phyloP scores from a whole-genome alignment of 2,329 filamentous ascomycete species.

The Fusarium chaquense region DNA sequence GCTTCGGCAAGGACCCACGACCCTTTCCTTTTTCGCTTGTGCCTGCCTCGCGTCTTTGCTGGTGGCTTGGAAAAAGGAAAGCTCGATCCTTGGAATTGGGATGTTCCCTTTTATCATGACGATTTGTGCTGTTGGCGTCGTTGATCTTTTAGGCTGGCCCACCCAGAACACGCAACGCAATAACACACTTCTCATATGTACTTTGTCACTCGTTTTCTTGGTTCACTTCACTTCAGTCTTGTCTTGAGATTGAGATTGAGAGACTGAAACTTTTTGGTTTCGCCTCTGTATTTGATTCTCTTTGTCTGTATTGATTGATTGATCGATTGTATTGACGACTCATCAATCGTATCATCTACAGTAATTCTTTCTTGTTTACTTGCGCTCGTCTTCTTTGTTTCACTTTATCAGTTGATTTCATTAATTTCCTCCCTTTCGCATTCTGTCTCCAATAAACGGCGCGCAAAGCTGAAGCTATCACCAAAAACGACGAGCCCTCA shows the following conservation, averaged over 20 bases:
- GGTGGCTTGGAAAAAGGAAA: background rate
- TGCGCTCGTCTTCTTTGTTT: conserved; percentile 1
- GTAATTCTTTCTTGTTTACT: conserved; percentile 1
- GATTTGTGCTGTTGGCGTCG: conserved; percentile 24
- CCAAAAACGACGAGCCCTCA: conserved; percentile 19
- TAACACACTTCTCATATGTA: conserved; percentile 17
- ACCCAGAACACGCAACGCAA: conserved; percentile 29
- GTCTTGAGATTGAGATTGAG: conserved; percentile 5
- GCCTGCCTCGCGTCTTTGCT: background rate
- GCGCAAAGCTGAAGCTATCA: conserved; percentile 22
- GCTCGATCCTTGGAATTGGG: conserved; percentile 43
- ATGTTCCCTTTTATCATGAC: conserved; percentile 42
- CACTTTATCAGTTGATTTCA: conserved; percentile 12
- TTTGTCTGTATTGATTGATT: conserved; percentile 13
- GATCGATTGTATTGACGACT: conserved; percentile 8
- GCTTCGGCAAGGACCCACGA: conserved; percentile 17
- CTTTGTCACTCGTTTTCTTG: conserved; percentile 26
- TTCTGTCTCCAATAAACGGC: background rate
- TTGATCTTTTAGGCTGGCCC: conserved; percentile 30
- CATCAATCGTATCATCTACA: conserved; percentile 6
- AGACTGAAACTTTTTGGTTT: conserved; percentile 8
- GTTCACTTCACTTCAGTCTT: conserved; percentile 11
- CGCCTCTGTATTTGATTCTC: conserved; percentile 17
- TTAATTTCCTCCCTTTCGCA: conserved; percentile 1
- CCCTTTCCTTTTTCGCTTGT: conserved; percentile 19